Conservation (phyloP, 202 grass and related monocot genomes). For the Schoenoplectus tabernaemontani region DNA sequence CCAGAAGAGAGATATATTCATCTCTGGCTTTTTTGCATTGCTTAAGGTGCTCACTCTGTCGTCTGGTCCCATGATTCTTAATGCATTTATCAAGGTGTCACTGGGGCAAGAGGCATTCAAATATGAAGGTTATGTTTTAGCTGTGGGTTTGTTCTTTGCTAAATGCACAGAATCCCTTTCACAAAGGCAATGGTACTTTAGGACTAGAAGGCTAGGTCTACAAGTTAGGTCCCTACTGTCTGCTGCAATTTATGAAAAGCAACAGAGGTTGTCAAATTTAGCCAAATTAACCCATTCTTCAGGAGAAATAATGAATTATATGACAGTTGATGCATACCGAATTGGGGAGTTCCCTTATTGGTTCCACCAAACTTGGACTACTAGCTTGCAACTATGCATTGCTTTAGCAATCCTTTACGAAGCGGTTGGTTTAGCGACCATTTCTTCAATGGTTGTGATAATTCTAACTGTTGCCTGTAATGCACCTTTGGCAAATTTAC, state of each 20-base stretch:
- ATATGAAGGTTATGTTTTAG: conserved; percentile 54
- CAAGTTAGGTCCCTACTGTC: conserved; percentile 75
- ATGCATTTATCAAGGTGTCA: conserved; percentile 64
- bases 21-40: conserved; percentile 70
- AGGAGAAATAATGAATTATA: conserved; percentile 85
- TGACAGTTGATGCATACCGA: conserved; percentile 74
- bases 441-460: conserved; percentile 61
- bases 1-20: conserved; percentile 44
- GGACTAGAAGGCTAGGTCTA: conserved; percentile 59
- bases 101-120: conserved; percentile 49
- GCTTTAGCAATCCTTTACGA: conserved; percentile 67
- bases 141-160: conserved; percentile 44
- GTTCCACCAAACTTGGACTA: conserved; percentile 92
- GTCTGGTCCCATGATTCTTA: conserved; percentile 60
- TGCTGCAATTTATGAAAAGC: conserved; percentile 76
- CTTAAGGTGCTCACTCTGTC: conserved; percentile 67
- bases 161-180: conserved; percentile 79
- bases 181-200: conserved; percentile 87
- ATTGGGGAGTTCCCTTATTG: conserved; percentile 88
- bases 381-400: conserved; percentile 65
- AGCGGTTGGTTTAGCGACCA: conserved; percentile 48
- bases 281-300: conserved; percentile 70
- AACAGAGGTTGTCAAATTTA: conserved; percentile 57
- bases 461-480: conserved; percentile 64
- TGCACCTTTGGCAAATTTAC: conserved; percentile 73